Percentiles rank a stretch among this genome's conserved stretches.
phyloP scores from a whole-genome alignment of 2,329 filamentous ascomycete species.

The Emericellopsis atlantica region DNA sequence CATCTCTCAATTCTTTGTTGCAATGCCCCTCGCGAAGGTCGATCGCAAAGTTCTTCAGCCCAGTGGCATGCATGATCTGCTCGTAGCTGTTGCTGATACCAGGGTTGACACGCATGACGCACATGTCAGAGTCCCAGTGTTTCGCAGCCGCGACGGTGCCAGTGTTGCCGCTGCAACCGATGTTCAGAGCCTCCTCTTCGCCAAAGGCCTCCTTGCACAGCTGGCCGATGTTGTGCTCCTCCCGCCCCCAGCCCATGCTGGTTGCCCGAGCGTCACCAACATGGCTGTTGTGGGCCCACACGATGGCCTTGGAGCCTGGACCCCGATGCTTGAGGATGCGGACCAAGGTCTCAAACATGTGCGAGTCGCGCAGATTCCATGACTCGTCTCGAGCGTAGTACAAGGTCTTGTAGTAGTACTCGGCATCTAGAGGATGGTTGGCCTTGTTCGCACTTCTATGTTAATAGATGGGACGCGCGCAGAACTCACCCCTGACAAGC shows the following conservation, averaged over 20 bases:
- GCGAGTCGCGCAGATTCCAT: slow-evolving; percentile 37
- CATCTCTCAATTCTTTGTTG: slow-evolving; percentile 18
- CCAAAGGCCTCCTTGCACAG: slow-evolving; percentile 32
- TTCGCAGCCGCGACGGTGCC: slow-evolving; percentile 39
- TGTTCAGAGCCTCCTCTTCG: not conserved
- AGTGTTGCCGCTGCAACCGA: slow-evolving; percentile 33
- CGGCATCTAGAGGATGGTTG: slow-evolving; percentile 22
- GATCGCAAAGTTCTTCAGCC: slow-evolving; percentile 27
- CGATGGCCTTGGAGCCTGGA: slow-evolving; percentile 27
- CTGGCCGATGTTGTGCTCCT: slow-evolving; percentile 39
- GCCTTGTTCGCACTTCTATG: not conserved
- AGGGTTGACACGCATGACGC: slow-evolving; percentile 32
- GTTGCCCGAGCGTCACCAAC: slow-evolving; percentile 39
- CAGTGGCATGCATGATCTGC: slow-evolving; percentile 30
- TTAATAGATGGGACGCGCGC: not conserved
- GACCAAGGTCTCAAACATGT: slow-evolving; percentile 35
- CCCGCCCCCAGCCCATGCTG: slow-evolving; percentile 28
- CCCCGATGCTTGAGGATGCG: slow-evolving; percentile 27
- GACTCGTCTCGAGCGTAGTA: slow-evolving; percentile 32
- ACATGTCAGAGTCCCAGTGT: slow-evolving; percentile 36
- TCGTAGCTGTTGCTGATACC: slow-evolving; percentile 35
- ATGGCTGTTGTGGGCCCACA: slow-evolving; percentile 32
- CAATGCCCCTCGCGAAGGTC: slow-evolving; percentile 26
- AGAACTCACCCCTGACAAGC: slow-evolving; percentile 20
- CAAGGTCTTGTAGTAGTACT: slow-evolving; percentile 38